Base-by-base conservation (phyloP, 805 yeast genomes). In the Wickerhamiella spandovensis region DNA sequence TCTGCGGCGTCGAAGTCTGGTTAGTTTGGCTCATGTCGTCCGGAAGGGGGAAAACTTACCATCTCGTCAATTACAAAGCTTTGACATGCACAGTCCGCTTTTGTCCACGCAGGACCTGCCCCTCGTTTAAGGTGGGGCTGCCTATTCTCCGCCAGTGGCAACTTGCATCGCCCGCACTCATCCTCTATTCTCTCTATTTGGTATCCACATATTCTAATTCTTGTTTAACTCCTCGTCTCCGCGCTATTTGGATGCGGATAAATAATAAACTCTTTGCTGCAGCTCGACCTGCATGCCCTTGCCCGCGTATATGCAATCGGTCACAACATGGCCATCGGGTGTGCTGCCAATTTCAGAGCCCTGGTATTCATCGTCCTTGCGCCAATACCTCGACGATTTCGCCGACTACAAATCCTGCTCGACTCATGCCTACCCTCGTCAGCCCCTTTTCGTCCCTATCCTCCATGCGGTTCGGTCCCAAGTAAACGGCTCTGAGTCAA, bases 1-100 rank as follows among this genome's bases (percentile, higher is more conserved):
- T 54, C 18, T 49, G 50, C 15, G 54, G 55, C 23, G 38, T 28
- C 23, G 15, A 35, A 8, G 39, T 35, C 39, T 17, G 39, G 39
- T 35, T 35, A 35, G 39, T 3, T 35, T 35, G 20, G 39, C 39
- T 35, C 39, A 35, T 35, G n/a, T n/a, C 20, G 20, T 35, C 39
- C 20, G 39, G 17, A 15, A 9, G 32, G 32, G 32, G 32, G 32
- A 28, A 28, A 35, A 35, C 39, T 35, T 35, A 35, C 39, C 39
- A 35, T 35, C 20, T 35, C 39, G 20, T 28, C 4, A 35, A 35
- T 35, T 15, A 35, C 39, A 35, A 35, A 35, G 39, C 39, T 8
- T 4, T 17, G 39, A 35, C 39, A n/a, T 35, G 39, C 20, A 20
- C 17, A 17, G 20, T n/a, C 39, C 39, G 39, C 20, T 35, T 35